A percentile compares a stretch with the other conserved stretches of the same genome.
These are phyloP conservation scores for Podospora pseudopauciseta DNA, from an alignment of 495 filamentous ascomycete species.

Conservation along the genomic window DNA sequence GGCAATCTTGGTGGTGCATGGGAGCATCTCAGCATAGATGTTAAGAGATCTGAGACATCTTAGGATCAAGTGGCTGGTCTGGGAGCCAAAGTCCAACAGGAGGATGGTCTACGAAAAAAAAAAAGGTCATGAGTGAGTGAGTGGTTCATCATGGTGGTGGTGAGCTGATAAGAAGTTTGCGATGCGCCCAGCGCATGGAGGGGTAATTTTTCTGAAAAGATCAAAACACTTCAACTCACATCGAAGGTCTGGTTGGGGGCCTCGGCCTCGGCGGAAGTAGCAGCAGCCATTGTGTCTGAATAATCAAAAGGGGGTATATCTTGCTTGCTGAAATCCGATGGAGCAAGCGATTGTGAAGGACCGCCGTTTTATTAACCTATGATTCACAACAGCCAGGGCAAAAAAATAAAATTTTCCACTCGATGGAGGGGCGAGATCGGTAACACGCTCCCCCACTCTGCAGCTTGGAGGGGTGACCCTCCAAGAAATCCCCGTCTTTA, in stretches of 20 bases:
- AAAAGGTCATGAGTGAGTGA: neutral
- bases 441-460: neutral
- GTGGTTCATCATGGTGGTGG: neutral
- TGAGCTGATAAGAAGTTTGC: neutral
- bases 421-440: neutral
- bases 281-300: neutral
- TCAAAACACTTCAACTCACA: neutral
- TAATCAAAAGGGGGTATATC: neutral
- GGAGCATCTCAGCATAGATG: slow-evolving; percentile 89
- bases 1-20: slow-evolving; percentile 80
- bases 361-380: neutral
- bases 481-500: neutral
- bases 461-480: neutral
- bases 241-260: neutral
- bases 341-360: neutral
- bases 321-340: neutral
- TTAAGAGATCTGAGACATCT: slow-evolving; percentile 44
- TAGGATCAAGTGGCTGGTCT: neutral
- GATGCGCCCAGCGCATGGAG: neutral
- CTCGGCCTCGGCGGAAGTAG: neutral
- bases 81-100: neutral
- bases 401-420: neutral
- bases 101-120: neutral
- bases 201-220: neutral
- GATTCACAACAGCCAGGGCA: neutral